Percentiles rank a stretch among this genome's conserved stretches.
Evolutionary conservation across 768 basidiomycete genomes (phyloP).

Genomic region (Kwoniella dendrophila): DNA sequence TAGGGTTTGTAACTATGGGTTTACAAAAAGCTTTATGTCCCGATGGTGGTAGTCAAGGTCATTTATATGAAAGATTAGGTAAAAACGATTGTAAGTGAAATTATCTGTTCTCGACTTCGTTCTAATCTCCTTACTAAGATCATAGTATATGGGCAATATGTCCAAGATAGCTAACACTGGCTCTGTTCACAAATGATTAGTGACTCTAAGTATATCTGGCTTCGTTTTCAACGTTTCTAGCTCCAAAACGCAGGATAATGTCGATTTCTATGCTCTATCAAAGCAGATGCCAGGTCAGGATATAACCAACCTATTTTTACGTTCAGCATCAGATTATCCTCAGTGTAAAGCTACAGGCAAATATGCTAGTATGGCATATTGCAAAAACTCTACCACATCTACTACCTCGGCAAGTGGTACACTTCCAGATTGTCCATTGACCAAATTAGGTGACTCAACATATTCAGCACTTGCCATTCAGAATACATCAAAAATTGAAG

Average conservation of each 20-base stretch:
- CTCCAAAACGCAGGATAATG: conserved; percentile 61
- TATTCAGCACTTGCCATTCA: conserved; percentile 66
- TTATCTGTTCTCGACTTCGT: too few relatives aligned
- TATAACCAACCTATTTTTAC: conserved; percentile 81
- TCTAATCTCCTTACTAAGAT: too few relatives aligned
- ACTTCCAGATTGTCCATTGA: conserved; percentile 66
- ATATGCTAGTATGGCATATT: conserved; percentile 75
- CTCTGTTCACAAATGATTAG: conserved; percentile 52
- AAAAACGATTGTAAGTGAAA: conserved; percentile 42
- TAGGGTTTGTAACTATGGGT: conserved; percentile 93
- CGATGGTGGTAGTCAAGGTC: conserved; percentile 50
- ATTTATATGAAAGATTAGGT: conserved; percentile 39
- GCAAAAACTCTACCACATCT: conserved; percentile 57
- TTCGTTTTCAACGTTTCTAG: conserved; percentile 71
- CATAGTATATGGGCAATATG: conserved; percentile 42
- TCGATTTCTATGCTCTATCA: conserved; percentile 67
- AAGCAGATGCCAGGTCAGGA: conserved; percentile 72
- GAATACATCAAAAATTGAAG: conserved; percentile 71
- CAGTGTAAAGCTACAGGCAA: conserved; percentile 67
- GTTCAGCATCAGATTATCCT: conserved; percentile 67
- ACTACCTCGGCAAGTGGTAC: conserved; percentile 55
- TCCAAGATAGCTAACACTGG: not conserved
- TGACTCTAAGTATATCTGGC: conserved; percentile 77
- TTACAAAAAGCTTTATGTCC: conserved; percentile 92
- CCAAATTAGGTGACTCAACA: conserved; percentile 64